Evolutionary conservation across 2,329 filamentous ascomycete genomes (phyloP), one percentile per base, ranked within the genome.

Genomic region (Diplocarpon rosae): DNA sequence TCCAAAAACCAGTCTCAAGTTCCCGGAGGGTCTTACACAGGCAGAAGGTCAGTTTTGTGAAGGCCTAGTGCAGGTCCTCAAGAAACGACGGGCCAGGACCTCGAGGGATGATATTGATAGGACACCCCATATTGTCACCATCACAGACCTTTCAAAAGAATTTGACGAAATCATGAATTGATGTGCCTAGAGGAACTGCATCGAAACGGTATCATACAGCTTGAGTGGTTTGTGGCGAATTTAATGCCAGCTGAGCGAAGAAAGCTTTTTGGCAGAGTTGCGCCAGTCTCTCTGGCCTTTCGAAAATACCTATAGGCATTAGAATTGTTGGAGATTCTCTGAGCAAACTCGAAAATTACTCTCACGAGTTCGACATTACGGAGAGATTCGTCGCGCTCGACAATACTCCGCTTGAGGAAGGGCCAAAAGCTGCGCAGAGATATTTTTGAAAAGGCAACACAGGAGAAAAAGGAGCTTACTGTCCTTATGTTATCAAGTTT

Each of bases 111-210:
- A 31, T 1, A 12, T 33, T 5, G 38, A 39, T 7, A 29, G 27
- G 9, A 45, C 40, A 5, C 55, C 58, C 11, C 50, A 47, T 2
- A 43, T 60, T 6, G 38, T 56, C 10, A 52, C 54, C 10, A 56
- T 59, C 20, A 58, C 56, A 5, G 58, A 60, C 47, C 45, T 59
- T 8, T 55, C 50, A 2, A 60, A 59, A 37, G 58, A 60, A 34
- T 56, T 53, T 37, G 58, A 60, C 29, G 58, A 60, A 42, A 35
- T 60, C 11, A 45, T 53, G 11, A 57, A 13, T 49, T 58, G 53
- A 42, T 59, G 2, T 24, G 57, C 32, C 42, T 60, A 9, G 56
- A 54, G 31, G 58, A 60, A 37, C 48, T 59, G 0, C 46, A 58
- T 40, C 50, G 56, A 9, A 43, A 59, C 14, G 54, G 54, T 5